These are phyloP conservation scores for Aspergillus fumigatus DNA, from an alignment of 2,329 filamentous ascomycete species.

Conservation along the genomic window DNA sequence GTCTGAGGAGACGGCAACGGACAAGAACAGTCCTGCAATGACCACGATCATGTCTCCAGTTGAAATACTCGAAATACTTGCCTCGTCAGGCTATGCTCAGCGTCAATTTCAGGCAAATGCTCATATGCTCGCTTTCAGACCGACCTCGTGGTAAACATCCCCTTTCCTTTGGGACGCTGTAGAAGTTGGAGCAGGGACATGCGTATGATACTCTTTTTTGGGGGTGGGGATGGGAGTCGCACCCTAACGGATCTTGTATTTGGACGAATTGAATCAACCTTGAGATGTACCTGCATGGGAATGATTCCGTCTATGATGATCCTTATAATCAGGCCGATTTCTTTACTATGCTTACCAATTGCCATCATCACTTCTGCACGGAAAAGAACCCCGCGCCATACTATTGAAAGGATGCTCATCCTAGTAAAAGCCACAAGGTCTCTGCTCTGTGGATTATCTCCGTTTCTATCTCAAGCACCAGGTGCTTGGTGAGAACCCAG, in stretches of 20 bases:
- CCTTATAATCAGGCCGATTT: too few relatives aligned
- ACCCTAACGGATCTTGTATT: slow-evolving; percentile 24
- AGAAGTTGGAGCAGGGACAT: slow-evolving; percentile 28
- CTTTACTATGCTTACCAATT: too few relatives aligned
- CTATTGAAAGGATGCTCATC: neutral
- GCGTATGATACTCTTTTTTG: slow-evolving; percentile 33
- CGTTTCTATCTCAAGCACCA: neutral
- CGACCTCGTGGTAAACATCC: slow-evolving; percentile 30
- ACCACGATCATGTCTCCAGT: slow-evolving; percentile 10
- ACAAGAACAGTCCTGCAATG: neutral
- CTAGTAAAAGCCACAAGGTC: neutral
- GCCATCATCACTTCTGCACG: too few relatives aligned
- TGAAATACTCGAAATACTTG: slow-evolving; percentile 23
- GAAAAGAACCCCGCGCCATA: too few relatives aligned
- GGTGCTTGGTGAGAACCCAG: neutral
- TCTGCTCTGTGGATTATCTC: neutral
- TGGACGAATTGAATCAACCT: neutral
- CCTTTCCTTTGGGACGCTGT: slow-evolving; percentile 26
- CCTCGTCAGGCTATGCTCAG: slow-evolving; percentile 15
- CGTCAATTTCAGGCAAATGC: slow-evolving; percentile 8
- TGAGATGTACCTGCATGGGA: neutral
- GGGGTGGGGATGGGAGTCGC: slow-evolving; percentile 29
- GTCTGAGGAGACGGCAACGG: neutral
- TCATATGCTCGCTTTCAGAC: slow-evolving; percentile 12
- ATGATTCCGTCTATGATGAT: slow-evolving; percentile 1